Conservation (phyloP, 2,329 filamentous ascomycete species). For the Fonsecaea multimorphosa region DNA sequence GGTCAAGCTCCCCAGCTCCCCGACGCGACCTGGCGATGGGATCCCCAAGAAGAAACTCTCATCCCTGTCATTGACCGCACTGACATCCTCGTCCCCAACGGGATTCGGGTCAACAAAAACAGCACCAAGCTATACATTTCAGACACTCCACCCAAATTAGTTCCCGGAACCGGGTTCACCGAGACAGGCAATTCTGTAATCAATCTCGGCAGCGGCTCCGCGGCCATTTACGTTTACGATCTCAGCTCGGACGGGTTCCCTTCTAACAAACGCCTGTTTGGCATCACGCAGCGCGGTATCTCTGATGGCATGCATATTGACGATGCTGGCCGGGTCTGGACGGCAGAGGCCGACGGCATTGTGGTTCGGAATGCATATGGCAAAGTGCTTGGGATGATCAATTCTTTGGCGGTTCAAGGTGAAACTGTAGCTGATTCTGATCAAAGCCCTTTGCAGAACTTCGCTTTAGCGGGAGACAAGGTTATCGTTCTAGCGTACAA, state of each 20-base stretch:
- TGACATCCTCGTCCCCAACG: constrained; percentile 8
- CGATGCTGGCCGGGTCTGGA: constrained; percentile 7
- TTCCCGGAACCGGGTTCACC: not conserved
- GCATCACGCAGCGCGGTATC: not conserved
- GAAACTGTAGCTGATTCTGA: not conserved
- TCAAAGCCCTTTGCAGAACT: not conserved
- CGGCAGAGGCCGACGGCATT: constrained; percentile 5
- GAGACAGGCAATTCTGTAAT: too few species aligned
- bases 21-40: constrained; percentile 1
- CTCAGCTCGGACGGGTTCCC: not conserved
- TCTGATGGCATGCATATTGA: constrained; percentile 12
- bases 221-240: constrained; percentile 4
- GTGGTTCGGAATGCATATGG: not conserved
- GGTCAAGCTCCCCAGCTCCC: not conserved
- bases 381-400: constrained; percentile 11
- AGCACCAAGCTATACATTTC: not conserved
- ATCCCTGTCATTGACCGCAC: constrained; percentile 4
- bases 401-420: not conserved
- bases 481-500: not conserved
- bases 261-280: not conserved
- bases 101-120: not conserved
- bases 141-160: constrained; percentile 3
- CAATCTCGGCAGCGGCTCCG: too few species aligned
- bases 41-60: not conserved
- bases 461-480: constrained; percentile 3